Evolutionary conservation across 345 rosid genomes (phyloP).

Genomic region (Lenwebbia sp.): DNA sequence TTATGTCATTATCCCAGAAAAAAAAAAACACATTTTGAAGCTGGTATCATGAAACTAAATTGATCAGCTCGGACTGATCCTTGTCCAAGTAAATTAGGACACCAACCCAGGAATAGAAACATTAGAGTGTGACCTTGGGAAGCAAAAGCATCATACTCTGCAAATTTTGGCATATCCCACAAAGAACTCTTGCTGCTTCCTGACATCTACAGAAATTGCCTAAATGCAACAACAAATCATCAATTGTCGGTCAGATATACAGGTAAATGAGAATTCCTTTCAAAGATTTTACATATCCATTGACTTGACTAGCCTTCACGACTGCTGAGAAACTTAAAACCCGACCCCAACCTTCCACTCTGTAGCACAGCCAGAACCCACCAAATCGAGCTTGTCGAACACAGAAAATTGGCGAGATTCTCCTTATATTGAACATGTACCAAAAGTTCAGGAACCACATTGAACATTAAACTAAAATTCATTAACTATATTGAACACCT

Average conservation of each 20-base stretch:
- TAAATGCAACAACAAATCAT: not conserved
- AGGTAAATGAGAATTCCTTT: not conserved
- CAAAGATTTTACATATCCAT: not conserved
- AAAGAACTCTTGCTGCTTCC: not conserved
- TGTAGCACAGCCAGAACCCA: not conserved
- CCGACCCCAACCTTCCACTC: not conserved
- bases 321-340: not conserved
- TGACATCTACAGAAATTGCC: not conserved
- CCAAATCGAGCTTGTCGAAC: not conserved
- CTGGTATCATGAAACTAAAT: no score
- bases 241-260: not conserved
- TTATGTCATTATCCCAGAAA: no score
- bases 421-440: not conserved
- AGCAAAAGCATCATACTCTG: not conserved
- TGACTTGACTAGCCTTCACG: not conserved
- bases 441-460: no score
- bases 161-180: not conserved
- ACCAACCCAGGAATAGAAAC: not conserved
- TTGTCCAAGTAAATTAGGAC: not conserved
- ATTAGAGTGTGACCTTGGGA: not conserved
- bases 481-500: not conserved
- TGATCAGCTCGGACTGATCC: no score
- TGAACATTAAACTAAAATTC: no score
- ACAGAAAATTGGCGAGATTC: not conserved
- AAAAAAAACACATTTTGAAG: no score